Conservation (phyloP, 306 rosid species). For the Glycyrrhiza uralensis region DNA sequence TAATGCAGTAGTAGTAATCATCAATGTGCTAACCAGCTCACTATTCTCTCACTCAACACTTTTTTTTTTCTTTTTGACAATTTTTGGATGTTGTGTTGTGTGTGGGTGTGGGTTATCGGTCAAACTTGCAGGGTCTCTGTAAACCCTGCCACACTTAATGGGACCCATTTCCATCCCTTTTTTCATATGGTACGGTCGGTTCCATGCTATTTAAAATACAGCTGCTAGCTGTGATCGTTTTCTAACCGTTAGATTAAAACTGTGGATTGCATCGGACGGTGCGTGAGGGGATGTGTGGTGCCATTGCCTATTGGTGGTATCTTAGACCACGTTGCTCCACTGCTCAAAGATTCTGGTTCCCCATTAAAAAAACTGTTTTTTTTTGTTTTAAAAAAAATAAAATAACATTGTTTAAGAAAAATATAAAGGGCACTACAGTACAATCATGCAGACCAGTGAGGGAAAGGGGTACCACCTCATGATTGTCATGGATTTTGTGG, state of each 20-base stretch:
- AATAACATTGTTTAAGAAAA: not conserved
- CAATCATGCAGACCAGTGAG: conserved; percentile 47
- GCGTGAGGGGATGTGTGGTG: not conserved
- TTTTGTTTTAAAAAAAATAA: not conserved
- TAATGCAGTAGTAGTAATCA: conserved; percentile 22
- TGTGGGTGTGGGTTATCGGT: conserved; percentile 53
- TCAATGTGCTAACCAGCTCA: conserved; percentile 35
- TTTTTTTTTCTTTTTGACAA: not conserved
- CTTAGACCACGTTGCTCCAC: conserved; percentile 34
- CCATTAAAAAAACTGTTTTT: not conserved
- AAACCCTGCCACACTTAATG: conserved; percentile 60
- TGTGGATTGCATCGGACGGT: conserved; percentile 1
- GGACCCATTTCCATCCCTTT: conserved; percentile 31
- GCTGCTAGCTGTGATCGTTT: not conserved
- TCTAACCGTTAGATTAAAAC: conserved; percentile 12
- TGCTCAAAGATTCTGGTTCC: conserved; percentile 38
- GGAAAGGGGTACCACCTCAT: conserved; percentile 41
- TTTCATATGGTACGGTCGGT: conserved; percentile 16
- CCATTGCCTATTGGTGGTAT: conserved; percentile 24
- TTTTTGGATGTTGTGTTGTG: conserved; percentile 42
- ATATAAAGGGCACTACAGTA: conserved; percentile 20
- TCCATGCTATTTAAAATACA: conserved; percentile 26
- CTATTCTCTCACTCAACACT: not conserved
- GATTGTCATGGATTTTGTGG: conserved; percentile 57
- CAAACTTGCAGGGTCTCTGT: conserved; percentile 78